Percentiles rank a stretch among this genome's conserved stretches.
Conservation (phyloP, 164 flowering plant genomes). For the Umbilicus rupestris region DNA sequence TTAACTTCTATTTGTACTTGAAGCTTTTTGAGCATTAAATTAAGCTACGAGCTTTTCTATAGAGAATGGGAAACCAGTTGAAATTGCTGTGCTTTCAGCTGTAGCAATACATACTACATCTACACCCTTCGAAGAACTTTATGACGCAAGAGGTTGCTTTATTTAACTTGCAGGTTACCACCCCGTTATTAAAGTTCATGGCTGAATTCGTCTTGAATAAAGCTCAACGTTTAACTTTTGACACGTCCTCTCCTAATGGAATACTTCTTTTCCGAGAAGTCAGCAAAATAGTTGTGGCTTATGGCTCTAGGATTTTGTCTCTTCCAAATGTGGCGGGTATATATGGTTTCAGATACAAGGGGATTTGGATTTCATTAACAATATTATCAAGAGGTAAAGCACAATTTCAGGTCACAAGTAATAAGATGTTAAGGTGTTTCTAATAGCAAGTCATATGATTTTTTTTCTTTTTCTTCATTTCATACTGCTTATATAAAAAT, state of each 20-base stretch:
- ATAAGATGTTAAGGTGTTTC: not conserved
- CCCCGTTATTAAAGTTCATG: slow-evolving; percentile 93
- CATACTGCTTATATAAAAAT: not conserved
- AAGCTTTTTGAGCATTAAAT: not conserved
- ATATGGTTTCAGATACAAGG: slow-evolving; percentile 89
- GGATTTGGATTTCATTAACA: slow-evolving; percentile 83
- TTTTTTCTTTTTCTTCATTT: not conserved
- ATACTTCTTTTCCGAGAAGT: slow-evolving; percentile 98
- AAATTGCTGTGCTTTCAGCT: not conserved
- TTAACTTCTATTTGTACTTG: not conserved
- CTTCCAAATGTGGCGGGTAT: slow-evolving; percentile 71
- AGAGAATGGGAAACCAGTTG: not conserved
- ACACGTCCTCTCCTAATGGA: slow-evolving; percentile 95
- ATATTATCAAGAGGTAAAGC: slow-evolving; percentile 75
- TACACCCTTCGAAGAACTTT: too few species aligned
- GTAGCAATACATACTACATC: not conserved
- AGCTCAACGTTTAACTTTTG: slow-evolving; percentile 90
- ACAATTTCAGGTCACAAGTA: not conserved
- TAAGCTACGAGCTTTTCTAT: not conserved
- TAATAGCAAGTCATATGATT: not conserved
- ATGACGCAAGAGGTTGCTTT: not conserved
- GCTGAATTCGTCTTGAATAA: slow-evolving; percentile 93
- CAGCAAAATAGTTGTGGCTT: slow-evolving; percentile 86
- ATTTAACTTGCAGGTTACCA: slow-evolving; percentile 67
- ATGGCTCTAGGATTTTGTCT: slow-evolving; percentile 81